Base-by-base conservation (phyloP, 148 eudicot species). In the Drosera capensis region DNA sequence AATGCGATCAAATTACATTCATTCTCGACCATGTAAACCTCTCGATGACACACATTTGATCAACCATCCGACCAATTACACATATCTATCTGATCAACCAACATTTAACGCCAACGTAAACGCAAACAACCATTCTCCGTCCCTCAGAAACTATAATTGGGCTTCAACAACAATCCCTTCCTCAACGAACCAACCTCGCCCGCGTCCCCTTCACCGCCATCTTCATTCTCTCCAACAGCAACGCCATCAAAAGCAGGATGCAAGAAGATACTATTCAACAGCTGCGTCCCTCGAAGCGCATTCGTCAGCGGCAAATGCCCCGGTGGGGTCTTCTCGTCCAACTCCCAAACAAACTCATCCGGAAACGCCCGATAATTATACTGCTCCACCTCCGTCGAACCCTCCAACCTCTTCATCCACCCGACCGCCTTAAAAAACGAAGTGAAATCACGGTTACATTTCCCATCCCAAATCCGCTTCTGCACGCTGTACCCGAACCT, bases 371-470 rank as follows among this genome's bases (percentile, higher is more conserved):
- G 68, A 55, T 90, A 90, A 13, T 90, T 90, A 25, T 52, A 90
- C 63, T 90, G 97, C 54, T 64, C 79, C 17, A 90, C 40, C 35
- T 90, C 86, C 4, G 81, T 70, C n/a, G n/a, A n/a, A 16, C 11
- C 0, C 31, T 84, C 97, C 1, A 90, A 87, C 60, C 62, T 75
- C 64, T 90, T 90, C 97, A 90, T 90, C 97, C 97, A 90, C 28
- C 93, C 85, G 8, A 84, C 75, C 24, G 68, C 75, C 7, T 78
- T 52, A 58, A 90, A 90, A 16, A 90, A 78, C 7, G 26, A 68
- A 0, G 87, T 78, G 49, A 84, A 90, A 24, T 90, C 93, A 7
- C 30, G 60, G 39, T 70, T 51, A 6, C 18, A 51, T 40, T 73
- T 90, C 7, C 55, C n/a, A n/a, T n/a, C 37, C 82, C 83, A 90